Base-by-base conservation (phyloP, 257 asterid species). In the Eucommia ulmoides region DNA sequence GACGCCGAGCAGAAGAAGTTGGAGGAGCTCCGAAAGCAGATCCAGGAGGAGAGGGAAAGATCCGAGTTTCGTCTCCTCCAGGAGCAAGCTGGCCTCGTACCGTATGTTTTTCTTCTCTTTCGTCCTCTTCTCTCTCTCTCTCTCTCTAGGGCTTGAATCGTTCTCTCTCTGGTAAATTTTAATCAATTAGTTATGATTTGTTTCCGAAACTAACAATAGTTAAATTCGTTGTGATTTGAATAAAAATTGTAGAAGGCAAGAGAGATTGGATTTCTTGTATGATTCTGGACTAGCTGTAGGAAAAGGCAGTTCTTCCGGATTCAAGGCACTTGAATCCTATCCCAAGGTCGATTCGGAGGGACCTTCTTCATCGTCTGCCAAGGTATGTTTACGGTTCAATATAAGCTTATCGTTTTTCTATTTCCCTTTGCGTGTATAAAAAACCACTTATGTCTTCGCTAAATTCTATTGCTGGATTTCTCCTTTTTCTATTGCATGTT, bases 231-330 rank as follows among this genome's bases (percentile, higher is more conserved):
- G n/a, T n/a, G n/a, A n/a, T n/a, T n/a, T n/a, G n/a, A n/a, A n/a
- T n/a, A n/a, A n/a, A n/a, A n/a, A n/a, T 25, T 53, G 45, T 73
- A 86, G 96, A 57, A 77, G 65, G 72, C 98, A 89, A 66, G 96
- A 89, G 70, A 85, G 96, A 53, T 64, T 89, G 80, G 98, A 89
- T 19, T 85, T 89, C 66, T 64, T 91, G 61, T 86, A 91, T 51
- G 96, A 91, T 49, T 91, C 98, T 1, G 98, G 98, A 35, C 79
- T 91, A 56, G 94, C 96, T 20, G 96, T 85, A 38, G 88, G 98
- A 46, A 91, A 80, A 50, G 80, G 94, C 41, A 66, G 70, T 68
- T 68, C 89, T 29, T 29, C 38, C 23, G 78, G 92, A 42, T 89
- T 91, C 70, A 81, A 83, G 76, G 75, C 74, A 51, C 94, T 87